Evolutionary conservation across 148 eudicot species (phyloP), one percentile per base, ranked within the genome.

Genomic region (Arctostaphylos glauca): DNA sequence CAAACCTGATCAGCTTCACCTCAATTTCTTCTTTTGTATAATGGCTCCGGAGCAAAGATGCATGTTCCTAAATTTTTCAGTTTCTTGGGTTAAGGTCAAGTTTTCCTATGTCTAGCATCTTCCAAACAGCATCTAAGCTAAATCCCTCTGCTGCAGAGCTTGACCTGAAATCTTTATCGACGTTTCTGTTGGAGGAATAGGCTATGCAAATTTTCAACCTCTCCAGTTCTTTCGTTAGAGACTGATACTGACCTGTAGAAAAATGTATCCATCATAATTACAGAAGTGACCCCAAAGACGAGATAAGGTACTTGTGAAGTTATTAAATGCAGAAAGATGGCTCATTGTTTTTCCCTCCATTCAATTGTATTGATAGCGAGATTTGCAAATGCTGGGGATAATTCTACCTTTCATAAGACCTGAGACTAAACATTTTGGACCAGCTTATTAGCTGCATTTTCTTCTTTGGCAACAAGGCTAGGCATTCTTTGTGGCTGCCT

Each of bases 181-280:
- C 70, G 44, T 71, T 84, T 77, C 87, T 64, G 6, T 77, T 74
- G 9, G 53, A 19, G 23, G 87, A 80, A 81, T 76, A 70, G 43
- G 86, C 85, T 82, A 89, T 38, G 76, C 80, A 38, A 15, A 76
- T 56, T 85, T 84, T 89, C 82, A 93, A 83, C 86, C 84, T 83
- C 77, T 91, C 91, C n/a, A 85, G 85, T 86, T 93, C 95, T 82
- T 87, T 87, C 43, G 56, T 86, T 79, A 93, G 86, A 77, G 62
- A 85, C 82, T 81, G 83, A 87, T 92, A 88, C 81, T 90, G 90
- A 76, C 89, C 95, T 93, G 93, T 77, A 78, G 25, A 84, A 78
- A 84, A 10, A 41, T 38, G 13, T n/a, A 41, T 49, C 14, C 25
- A 46, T 52, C 25, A n/a, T 41, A 44, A 81, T 8, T 55, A 9